Base-by-base conservation (phyloP, 148 eudicot species). In the Persicaria tinctoria region DNA sequence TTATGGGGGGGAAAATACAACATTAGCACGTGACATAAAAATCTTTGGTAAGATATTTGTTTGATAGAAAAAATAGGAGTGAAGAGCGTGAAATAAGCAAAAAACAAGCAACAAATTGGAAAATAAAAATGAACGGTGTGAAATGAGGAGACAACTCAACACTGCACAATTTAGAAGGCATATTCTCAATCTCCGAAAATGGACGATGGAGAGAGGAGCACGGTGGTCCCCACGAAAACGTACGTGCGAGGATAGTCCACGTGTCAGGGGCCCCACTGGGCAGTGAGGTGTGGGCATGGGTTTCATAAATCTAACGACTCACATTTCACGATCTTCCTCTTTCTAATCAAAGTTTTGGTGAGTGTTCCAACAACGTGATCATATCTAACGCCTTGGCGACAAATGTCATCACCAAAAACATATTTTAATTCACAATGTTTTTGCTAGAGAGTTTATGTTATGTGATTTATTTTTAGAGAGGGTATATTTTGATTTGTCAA, bases 151-250 rank as follows among this genome's bases (percentile, higher is more conserved):
- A 38, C 70, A 41, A 60, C 41, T 20, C 20, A 64, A 5, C 18
- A 6, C 48, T 38, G 47, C 48, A 38, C 14, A 38, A 13, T 66
- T 14, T 66, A 32, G 47, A 41, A 13, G 48, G 70, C 70, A 66
- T 66, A 66, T 66, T 14, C 3, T 66, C 70, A 41, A 66, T 66
- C 70, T 66, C 70, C 41, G 2, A 66, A 64, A 66, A 66, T 38
- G 70, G 70, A 66, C 70, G 70, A 66, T 66, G 47, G 47, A 66
- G n/a, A 66, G 47, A 17, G 44, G n/a, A 66, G 70, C 12, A 14
- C 44, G 68, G 46, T 63, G 45, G 68, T 11, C 68, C 47, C 70
- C 70, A 41, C 38, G 8, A 12, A 0, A 60, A 14, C 14, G 70
- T 5, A 66, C 70, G 70, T 38, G 41, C 3, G 18, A 41, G 10